phyloP scores from a whole-genome alignment of 495 filamentous ascomycete genomes.

The Aspergillus carlsbadensis region DNA sequence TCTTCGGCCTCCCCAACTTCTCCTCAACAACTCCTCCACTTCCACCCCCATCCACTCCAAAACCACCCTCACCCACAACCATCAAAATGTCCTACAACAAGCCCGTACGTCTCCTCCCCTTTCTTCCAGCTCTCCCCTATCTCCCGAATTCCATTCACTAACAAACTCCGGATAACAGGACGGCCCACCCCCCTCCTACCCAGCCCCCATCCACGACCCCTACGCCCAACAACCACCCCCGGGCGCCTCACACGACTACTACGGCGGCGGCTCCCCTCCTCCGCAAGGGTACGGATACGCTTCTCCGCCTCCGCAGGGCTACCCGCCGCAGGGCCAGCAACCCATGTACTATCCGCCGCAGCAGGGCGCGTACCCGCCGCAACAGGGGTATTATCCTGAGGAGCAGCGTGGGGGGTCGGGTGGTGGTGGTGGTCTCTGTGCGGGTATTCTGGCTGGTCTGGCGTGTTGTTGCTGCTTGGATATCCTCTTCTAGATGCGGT shows the following conservation, averaged over 20 bases:
- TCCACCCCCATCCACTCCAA: background rate
- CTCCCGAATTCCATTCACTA: background rate
- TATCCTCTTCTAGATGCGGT: constrained; percentile 48
- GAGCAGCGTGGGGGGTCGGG: constrained; percentile 30
- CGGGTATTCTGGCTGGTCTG: constrained; percentile 47
- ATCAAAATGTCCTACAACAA: constrained; percentile 38
- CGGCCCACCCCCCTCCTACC: constrained; percentile 43
- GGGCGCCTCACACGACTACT: constrained; percentile 31
- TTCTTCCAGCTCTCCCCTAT: background rate
- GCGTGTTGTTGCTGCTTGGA: constrained; percentile 58
- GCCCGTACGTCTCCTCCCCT: constrained; percentile 25
- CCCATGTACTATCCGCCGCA: constrained; percentile 45
- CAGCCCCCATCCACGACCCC: constrained; percentile 31
- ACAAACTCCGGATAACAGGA: constrained; percentile 25
- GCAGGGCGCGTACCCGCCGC: constrained; percentile 41
- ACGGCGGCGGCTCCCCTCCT: constrained; percentile 23
- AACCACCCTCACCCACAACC: background rate
- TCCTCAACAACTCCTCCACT: background rate
- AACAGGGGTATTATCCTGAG: constrained; percentile 43
- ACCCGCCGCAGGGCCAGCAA: constrained; percentile 26
- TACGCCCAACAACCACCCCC: constrained; percentile 27
- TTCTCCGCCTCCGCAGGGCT: constrained; percentile 6
- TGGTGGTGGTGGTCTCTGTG: constrained; percentile 47
- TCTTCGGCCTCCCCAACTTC: background rate
- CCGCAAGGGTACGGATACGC: constrained; percentile 23